A percentile compares a stretch with the other conserved stretches of the same genome.
Conservation (phyloP, 345 rosid genomes). For the Arabidopsis thaliana region DNA sequence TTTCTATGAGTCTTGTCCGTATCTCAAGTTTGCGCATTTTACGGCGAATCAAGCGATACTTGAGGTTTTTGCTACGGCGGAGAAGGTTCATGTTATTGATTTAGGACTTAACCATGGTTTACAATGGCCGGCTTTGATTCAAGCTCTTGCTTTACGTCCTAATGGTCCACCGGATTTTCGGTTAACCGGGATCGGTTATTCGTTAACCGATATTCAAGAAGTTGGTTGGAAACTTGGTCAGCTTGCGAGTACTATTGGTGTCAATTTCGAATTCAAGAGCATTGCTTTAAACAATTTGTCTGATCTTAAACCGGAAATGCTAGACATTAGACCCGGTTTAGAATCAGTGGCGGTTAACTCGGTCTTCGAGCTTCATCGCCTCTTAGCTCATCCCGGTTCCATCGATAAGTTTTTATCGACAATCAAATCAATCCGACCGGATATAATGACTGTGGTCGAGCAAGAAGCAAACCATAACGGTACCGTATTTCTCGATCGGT, state of each 20-base stretch:
- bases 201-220: constrained; percentile 66
- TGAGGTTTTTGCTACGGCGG: constrained; percentile 64
- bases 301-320: constrained; percentile 74
- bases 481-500: constrained; percentile 70
- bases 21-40: constrained; percentile 92
- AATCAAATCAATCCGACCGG: constrained; percentile 69
- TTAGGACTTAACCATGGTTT: constrained; percentile 77
- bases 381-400: constrained; percentile 66
- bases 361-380: constrained; percentile 71
- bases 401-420: constrained; percentile 61
- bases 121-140: constrained; percentile 98
- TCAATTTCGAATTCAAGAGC: constrained; percentile 72
- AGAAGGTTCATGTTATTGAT: constrained; percentile 79
- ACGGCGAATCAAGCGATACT: constrained; percentile 95
- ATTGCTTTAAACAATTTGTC: constrained; percentile 66
- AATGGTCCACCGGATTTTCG: constrained; percentile 84
- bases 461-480: constrained; percentile 94
- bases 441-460: constrained; percentile 78
- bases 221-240: constrained; percentile 84
- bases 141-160: constrained; percentile 85
- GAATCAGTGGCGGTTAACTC: constrained; percentile 85
- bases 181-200: constrained; percentile 86
- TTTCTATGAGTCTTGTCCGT: constrained; percentile 91
- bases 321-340: constrained; percentile 55
- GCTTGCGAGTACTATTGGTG: constrained; percentile 61